A percentile compares a stretch with the other conserved stretches of the same genome.
Conservation (phyloP, 2,329 filamentous ascomycete genomes). For the Alternaria sp. region DNA sequence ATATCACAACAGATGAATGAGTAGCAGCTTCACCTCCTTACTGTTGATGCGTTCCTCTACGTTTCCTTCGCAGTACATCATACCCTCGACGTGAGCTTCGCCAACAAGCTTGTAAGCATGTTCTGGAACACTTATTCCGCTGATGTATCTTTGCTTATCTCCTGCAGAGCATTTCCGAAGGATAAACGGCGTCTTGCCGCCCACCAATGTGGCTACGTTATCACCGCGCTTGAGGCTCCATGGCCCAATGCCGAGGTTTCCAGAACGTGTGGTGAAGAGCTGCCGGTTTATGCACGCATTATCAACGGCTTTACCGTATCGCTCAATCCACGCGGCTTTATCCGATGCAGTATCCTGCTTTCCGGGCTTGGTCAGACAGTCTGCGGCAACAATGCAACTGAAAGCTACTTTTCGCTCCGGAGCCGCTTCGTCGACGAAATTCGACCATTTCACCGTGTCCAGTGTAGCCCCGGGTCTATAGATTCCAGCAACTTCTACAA, state of each 20-base stretch:
- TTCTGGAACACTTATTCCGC: no score
- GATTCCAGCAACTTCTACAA: no score
- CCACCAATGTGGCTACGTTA: conserved; percentile 11
- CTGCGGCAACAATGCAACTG: no score
- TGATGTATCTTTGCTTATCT: neutral
- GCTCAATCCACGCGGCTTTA: neutral
- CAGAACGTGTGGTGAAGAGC: conserved; percentile 15
- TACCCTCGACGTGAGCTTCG: conserved; percentile 17
- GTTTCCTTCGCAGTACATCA: conserved; percentile 17
- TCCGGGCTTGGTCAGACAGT: neutral
- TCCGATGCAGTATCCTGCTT: neutral
- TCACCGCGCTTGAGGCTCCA: conserved; percentile 14
- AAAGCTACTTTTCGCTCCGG: no score
- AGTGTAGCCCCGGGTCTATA: no score
- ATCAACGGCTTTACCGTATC: neutral
- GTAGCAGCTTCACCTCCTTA: neutral
- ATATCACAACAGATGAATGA: neutral
- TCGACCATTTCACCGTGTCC: no score
- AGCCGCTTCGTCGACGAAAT: no score
- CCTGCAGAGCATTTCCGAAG: conserved; percentile 1
- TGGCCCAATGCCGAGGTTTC: conserved; percentile 14
- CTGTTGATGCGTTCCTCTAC: conserved; percentile 5
- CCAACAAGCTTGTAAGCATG: conserved; percentile 17
- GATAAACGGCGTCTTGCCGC: conserved; percentile 15
- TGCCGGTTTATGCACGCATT: conserved; percentile 10